These are phyloP conservation scores for Nematocida minor DNA, from an alignment of 371 early-diverging fungal species.

Conservation along the genomic window DNA sequence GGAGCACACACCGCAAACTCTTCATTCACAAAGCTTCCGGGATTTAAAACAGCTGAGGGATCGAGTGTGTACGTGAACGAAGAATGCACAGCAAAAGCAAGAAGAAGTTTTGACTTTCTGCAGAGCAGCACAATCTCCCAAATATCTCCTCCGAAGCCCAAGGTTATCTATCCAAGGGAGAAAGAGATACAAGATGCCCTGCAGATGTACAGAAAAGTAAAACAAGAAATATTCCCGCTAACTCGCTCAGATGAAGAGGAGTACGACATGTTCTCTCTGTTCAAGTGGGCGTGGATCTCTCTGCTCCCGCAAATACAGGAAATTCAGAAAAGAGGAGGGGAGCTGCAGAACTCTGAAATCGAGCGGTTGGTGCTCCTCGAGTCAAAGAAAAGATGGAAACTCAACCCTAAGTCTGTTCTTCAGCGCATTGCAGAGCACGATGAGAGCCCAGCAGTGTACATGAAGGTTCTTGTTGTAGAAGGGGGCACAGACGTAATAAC, in stretches of 20 bases:
- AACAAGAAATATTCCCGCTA: conserved; percentile 30
- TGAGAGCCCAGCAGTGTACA: conserved; percentile 58
- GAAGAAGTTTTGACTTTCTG: conserved; percentile 43
- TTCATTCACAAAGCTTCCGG: conserved; percentile 20
- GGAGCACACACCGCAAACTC: not conserved
- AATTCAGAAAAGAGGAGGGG: not conserved
- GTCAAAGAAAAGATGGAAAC: conserved; percentile 11
- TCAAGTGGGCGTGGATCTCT: conserved; percentile 41
- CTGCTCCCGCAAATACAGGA: conserved; percentile 14
- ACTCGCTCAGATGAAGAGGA: conserved; percentile 3
- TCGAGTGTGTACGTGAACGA: not conserved
- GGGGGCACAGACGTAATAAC: not conserved
- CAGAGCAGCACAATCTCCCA: not conserved
- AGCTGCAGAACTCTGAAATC: not conserved
- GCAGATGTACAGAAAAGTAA: not conserved
- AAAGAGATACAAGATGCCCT: not conserved
- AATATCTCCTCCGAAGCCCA: not conserved
- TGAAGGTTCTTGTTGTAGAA: conserved; percentile 61
- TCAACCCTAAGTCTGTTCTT: conserved; percentile 53
- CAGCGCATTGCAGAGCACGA: conserved; percentile 61
- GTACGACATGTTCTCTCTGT: not conserved
- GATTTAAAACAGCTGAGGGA: conserved; percentile 42
- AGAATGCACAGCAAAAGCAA: not conserved
- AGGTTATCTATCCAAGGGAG: conserved; percentile 6
- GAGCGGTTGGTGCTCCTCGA: not conserved